Conservation (phyloP, 352 stramenopile genomes). For the Phytophthora citrophthora region DNA sequence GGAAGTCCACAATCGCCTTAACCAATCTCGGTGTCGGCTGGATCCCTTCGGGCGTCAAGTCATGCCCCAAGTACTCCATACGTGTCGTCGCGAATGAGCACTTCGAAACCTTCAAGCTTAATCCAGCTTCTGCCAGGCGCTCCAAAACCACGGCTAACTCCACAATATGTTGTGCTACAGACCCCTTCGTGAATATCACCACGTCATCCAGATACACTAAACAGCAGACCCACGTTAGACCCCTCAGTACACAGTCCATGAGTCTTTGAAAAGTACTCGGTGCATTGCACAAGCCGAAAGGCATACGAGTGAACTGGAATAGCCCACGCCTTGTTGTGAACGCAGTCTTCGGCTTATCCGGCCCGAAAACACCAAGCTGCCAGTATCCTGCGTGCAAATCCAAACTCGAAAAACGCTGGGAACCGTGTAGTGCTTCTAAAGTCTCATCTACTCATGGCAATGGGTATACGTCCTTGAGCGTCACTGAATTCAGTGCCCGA, state of each 20-base stretch:
- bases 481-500: constrained; percentile 15
- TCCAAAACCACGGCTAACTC: constrained; percentile 19
- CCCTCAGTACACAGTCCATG: constrained; percentile 31
- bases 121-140: constrained; percentile 1
- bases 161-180: constrained; percentile 18
- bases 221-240: constrained; percentile 25
- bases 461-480: constrained; percentile 13
- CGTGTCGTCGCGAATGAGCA: constrained; percentile 16
- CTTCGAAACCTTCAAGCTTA: constrained; percentile 25
- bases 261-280: constrained; percentile 31
- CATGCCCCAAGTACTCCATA: constrained; percentile 35
- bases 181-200: constrained; percentile 27
- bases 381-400: no score
- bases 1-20: constrained; percentile 5
- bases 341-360: constrained; percentile 23
- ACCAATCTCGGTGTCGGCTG: constrained; percentile 8
- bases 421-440: no score
- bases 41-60: constrained; percentile 13
- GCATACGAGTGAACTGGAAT: constrained; percentile 25
- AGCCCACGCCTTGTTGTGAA: constrained; percentile 21
- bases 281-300: constrained; percentile 28
- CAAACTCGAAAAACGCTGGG: no score
- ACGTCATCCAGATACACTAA: constrained; percentile 39
- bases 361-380: not conserved
- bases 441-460: no score